Percentiles rank a stretch among this genome's conserved stretches.
These are phyloP conservation scores for Chloranthus sessilifolius DNA, from an alignment of 164 flowering plant genomes.

Conservation along the genomic window DNA sequence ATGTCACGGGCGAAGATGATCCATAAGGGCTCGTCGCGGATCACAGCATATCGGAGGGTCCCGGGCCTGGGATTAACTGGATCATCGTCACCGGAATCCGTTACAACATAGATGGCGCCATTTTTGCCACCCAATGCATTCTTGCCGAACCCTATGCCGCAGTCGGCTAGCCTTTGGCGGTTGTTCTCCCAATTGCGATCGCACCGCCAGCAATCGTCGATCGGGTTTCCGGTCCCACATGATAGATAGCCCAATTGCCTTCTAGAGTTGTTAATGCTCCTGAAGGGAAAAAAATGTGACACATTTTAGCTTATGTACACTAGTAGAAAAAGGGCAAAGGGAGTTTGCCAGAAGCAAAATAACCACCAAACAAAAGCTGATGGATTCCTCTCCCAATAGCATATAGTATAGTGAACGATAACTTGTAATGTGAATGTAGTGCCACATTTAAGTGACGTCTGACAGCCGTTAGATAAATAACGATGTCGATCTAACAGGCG, in stretches of 20 bases:
- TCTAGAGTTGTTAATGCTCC: slow-evolving; percentile 52
- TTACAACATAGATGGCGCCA: slow-evolving; percentile 66
- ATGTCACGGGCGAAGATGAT: slow-evolving; percentile 65
- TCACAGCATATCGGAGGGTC: slow-evolving; percentile 53
- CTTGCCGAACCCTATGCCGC: slow-evolving; percentile 78
- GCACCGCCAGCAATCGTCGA: slow-evolving; percentile 91
- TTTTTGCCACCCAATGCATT: slow-evolving; percentile 65
- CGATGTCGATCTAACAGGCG: too few species aligned
- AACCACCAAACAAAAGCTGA: too few species aligned
- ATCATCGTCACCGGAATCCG: slow-evolving; percentile 50
- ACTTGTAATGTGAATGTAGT: not conserved
- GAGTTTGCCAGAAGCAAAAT: too few species aligned
- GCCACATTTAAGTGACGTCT: too few species aligned
- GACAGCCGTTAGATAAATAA: too few species aligned
- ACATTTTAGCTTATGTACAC: not conserved
- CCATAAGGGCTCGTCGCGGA: slow-evolving; percentile 66
- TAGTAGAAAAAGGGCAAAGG: too few species aligned
- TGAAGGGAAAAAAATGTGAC: slow-evolving; percentile 15
- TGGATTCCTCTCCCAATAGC: too few species aligned
- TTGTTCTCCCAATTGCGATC: slow-evolving; percentile 63
- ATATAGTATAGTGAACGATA: not conserved
- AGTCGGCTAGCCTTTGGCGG: slow-evolving; percentile 66
- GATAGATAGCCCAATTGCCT: slow-evolving; percentile 52
- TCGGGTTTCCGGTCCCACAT: slow-evolving; percentile 70
- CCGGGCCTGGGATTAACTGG: slow-evolving; percentile 67